Conservation (phyloP, 2,329 filamentous ascomycete species). For the Ophiosphaerella herpotricha region DNA sequence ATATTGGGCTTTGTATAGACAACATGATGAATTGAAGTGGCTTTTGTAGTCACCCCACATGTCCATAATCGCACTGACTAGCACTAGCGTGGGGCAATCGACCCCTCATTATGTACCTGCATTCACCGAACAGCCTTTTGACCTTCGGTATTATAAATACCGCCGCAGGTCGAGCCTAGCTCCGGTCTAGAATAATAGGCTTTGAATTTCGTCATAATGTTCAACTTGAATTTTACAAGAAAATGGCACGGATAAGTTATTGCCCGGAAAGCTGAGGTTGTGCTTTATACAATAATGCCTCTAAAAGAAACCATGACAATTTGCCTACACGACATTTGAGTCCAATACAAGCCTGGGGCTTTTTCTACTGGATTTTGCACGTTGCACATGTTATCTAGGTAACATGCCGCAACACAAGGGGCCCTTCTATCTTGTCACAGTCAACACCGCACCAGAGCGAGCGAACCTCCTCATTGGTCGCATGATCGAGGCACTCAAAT, state of each 20-base stretch:
- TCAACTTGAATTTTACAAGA: no score
- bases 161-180: no score
- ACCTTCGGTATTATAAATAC: no score
- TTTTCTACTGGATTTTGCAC: no score
- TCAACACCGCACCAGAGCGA: slow-evolving; percentile 70
- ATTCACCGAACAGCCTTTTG: no score
- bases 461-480: slow-evolving; percentile 66
- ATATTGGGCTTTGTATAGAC: not conserved
- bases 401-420: slow-evolving; percentile 40
- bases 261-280: not conserved
- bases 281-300: not conserved
- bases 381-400: no score
- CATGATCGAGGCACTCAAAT: slow-evolving; percentile 64
- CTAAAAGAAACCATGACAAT: no score
- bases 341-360: no score
- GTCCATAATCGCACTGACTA: slow-evolving; percentile 21
- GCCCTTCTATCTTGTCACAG: slow-evolving; percentile 67
- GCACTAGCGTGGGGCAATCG: slow-evolving; percentile 23
- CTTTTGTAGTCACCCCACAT: not conserved
- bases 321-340: no score
- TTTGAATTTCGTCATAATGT: no score
- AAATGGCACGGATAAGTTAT: not conserved
- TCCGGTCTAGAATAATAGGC: no score
- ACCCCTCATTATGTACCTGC: slow-evolving; percentile 14
- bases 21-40: not conserved